These are phyloP conservation scores for Volvox carteri DNA, from an alignment of 163 green algal genomes.

Conservation along the genomic window DNA sequence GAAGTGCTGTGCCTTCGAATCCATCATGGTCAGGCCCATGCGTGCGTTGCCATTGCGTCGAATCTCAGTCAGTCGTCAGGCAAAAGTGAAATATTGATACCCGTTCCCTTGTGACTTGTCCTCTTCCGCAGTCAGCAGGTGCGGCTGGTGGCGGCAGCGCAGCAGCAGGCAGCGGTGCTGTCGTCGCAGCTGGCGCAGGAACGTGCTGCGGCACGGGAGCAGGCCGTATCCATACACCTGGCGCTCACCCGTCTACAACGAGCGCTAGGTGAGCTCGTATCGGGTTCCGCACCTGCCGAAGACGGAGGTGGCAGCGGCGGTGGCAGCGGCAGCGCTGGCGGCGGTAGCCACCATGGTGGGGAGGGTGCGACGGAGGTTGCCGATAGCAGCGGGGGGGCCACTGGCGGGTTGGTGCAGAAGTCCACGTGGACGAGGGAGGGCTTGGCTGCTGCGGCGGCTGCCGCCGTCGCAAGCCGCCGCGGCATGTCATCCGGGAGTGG, in stretches of 20 bases:
- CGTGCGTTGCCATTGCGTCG: too few relatives aligned
- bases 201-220: slow-evolving; percentile 22
- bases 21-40: too few relatives aligned
- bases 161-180: slow-evolving; percentile 28
- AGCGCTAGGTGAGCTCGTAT: slow-evolving; percentile 36
- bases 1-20: too few relatives aligned
- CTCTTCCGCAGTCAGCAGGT: slow-evolving; percentile 50
- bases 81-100: neutral
- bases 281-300: neutral
- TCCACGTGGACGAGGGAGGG: neutral
- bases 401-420: neutral
- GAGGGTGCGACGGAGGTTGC: neutral
- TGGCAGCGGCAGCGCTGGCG: neutral
- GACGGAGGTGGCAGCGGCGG: neutral
- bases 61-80: neutral
- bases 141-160: slow-evolving; percentile 56
- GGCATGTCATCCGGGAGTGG: neutral
- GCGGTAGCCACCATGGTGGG: neutral
- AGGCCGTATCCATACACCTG: slow-evolving; percentile 34
- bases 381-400: neutral
- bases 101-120: too few relatives aligned
- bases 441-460: slow-evolving; percentile 4
- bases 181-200: slow-evolving; percentile 11
- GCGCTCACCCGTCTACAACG: slow-evolving; percentile 37
- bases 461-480: slow-evolving; percentile 19